Evolutionary conservation across 208 protist genomes (phyloP).

Genomic region (Trichomonas gallinae): DNA sequence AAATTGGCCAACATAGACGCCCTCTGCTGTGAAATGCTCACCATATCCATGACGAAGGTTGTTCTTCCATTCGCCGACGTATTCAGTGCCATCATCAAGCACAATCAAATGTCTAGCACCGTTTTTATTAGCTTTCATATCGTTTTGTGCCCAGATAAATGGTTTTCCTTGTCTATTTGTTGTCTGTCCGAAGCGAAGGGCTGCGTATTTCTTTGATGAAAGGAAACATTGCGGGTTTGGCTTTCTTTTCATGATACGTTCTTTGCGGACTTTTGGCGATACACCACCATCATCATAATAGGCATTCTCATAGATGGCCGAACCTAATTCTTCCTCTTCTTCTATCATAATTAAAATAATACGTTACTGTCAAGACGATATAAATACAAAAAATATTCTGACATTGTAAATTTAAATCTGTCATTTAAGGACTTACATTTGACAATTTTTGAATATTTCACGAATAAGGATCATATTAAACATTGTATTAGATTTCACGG

Average conservation of each 20-base stretch:
- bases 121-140: not conserved
- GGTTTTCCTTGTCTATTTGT: not conserved
- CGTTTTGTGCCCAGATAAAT: not conserved
- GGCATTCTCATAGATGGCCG: not conserved
- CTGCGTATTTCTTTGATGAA: not conserved
- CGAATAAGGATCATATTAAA: no score
- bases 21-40: not conserved
- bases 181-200: not conserved
- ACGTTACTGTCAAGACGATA: not conserved
- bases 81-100: slow-evolving; percentile 19
- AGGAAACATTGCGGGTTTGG: not conserved
- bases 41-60: not conserved
- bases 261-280: not conserved
- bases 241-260: not conserved
- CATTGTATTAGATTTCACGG: no score
- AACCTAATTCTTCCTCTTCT: not conserved
- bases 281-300: not conserved
- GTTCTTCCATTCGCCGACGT: not conserved
- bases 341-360: not conserved
- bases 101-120: not conserved
- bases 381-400: no score
- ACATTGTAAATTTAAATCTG: no score
- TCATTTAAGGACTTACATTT: no score
- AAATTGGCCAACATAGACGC: not conserved
- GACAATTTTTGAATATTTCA: no score